A percentile compares a stretch with the other conserved stretches of the same genome.
These are phyloP conservation scores for Juncus effusus DNA, from an alignment of 176 grass and related monocot genomes.

Conservation along the genomic window DNA sequence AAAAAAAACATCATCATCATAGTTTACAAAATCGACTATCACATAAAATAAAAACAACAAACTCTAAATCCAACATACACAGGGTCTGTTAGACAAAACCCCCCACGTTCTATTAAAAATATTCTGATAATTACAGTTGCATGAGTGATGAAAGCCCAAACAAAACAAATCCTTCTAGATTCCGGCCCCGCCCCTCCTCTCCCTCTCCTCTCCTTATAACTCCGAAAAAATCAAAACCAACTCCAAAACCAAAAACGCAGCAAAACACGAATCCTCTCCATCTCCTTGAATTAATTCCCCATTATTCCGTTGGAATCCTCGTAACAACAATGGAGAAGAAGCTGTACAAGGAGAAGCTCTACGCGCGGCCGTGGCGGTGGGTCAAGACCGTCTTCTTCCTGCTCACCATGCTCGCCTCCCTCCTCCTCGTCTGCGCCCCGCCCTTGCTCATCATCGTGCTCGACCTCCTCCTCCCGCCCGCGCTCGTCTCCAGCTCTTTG, in stretches of 20 bases:
- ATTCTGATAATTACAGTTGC: too few species aligned
- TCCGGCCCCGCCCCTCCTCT: neutral
- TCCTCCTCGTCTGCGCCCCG: slow-evolving; percentile 84
- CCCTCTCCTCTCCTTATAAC: neutral
- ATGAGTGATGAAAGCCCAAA: too few species aligned
- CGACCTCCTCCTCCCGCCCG: slow-evolving; percentile 66
- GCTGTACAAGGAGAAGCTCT: slow-evolving; percentile 40
- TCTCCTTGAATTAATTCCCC: neutral
- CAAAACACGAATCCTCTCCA: neutral
- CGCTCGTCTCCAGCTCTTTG: slow-evolving; percentile 53
- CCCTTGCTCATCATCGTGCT: slow-evolving; percentile 68
- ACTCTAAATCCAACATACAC: too few species aligned
- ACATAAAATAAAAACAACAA: too few species aligned
- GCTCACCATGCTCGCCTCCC: slow-evolving; percentile 66
- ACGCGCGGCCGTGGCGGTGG: slow-evolving; percentile 65
- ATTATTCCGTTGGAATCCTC: neutral
- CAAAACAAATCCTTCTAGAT: neutral
- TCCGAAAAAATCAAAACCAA: slow-evolving; percentile 10
- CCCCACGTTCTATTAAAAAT: too few species aligned
- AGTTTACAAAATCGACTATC: too few species aligned
- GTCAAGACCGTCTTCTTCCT: slow-evolving; percentile 84
- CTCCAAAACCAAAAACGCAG: neutral
- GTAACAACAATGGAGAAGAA: slow-evolving; percentile 44
- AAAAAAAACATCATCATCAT: too few species aligned
- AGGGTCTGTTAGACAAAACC: too few species aligned